These are phyloP conservation scores for Borovskyia barvae DNA, from an alignment of 208 protist genomes.

Conservation along the genomic window DNA sequence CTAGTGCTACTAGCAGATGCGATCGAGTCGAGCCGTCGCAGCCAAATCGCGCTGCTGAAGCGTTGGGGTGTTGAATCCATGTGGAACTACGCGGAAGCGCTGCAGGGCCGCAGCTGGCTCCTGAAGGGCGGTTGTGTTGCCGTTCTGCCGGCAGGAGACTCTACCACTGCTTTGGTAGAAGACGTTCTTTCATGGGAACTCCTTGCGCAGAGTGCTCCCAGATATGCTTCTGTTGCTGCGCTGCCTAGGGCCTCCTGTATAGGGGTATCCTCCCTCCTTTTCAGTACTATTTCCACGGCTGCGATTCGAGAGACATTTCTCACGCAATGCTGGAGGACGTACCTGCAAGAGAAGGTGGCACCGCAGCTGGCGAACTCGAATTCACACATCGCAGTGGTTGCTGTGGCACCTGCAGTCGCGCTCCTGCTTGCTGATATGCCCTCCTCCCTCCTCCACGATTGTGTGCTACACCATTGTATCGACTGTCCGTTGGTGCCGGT, in stretches of 20 bases:
- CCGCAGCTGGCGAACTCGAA: conserved; percentile 20
- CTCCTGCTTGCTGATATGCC: conserved; percentile 26
- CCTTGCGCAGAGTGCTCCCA: not conserved
- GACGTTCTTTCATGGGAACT: conserved; percentile 34
- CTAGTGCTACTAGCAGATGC: conserved; percentile 13
- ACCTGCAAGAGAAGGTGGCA: conserved; percentile 3
- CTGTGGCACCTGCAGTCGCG: conserved; percentile 42
- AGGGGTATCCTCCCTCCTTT: no score
- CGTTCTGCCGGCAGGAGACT: conserved; percentile 1
- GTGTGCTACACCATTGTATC: conserved; percentile 37
- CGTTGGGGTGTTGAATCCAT: conserved; percentile 20
- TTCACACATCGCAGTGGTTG: conserved; percentile 28
- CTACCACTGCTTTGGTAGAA: conserved; percentile 8
- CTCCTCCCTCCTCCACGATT: conserved; percentile 17
- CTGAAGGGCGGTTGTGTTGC: conserved; percentile 11
- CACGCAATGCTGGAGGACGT: not conserved
- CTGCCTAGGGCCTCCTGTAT: no score
- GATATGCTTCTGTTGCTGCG: not conserved
- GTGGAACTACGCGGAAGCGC: conserved; percentile 15
- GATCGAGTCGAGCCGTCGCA: conserved; percentile 3
- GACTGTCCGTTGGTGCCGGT: conserved; percentile 27
- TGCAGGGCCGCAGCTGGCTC: conserved; percentile 20
- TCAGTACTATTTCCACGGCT: no score
- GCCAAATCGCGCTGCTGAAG: conserved; percentile 7
- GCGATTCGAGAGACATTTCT: conserved; percentile 7